Conservation (phyloP, 2,329 filamentous ascomycete genomes). For the Cladosporium sp. region DNA sequence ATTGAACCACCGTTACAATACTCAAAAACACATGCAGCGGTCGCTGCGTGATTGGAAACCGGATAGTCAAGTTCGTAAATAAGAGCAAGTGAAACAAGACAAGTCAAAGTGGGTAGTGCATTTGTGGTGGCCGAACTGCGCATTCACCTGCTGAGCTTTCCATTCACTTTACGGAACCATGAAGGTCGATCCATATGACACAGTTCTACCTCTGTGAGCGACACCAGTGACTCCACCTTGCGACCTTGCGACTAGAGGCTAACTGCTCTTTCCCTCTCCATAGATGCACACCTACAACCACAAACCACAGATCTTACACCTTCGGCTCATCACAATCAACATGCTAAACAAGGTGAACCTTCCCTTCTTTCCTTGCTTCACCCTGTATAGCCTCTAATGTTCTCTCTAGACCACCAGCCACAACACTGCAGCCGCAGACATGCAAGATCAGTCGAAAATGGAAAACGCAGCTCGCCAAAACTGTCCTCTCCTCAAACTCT, state of each 20-base stretch:
- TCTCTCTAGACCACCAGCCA: too few species aligned
- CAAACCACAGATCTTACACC: background rate
- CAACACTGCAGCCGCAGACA: background rate
- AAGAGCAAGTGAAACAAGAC: too few species aligned
- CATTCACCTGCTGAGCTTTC: background rate
- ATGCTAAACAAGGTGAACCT: background rate
- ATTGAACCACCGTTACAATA: too few species aligned
- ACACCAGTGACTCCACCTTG: background rate
- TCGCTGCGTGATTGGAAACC: too few species aligned
- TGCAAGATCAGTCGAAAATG: background rate
- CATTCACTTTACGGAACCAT: background rate
- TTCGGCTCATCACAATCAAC: too few species aligned
- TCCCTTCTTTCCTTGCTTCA: background rate
- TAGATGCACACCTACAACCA: background rate
- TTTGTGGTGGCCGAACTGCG: background rate
- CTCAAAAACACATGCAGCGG: too few species aligned
- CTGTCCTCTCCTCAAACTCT: background rate
- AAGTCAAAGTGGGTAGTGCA: background rate
- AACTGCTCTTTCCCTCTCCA: background rate
- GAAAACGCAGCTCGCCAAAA: background rate
- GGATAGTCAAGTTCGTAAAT: too few species aligned
- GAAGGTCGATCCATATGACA: background rate
- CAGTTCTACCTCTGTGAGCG: background rate
- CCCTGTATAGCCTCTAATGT: background rate
- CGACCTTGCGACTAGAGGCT: background rate